phyloP scores from a whole-genome alignment of 75 land plant genomes.

The Cunninghamia lanceolata region DNA sequence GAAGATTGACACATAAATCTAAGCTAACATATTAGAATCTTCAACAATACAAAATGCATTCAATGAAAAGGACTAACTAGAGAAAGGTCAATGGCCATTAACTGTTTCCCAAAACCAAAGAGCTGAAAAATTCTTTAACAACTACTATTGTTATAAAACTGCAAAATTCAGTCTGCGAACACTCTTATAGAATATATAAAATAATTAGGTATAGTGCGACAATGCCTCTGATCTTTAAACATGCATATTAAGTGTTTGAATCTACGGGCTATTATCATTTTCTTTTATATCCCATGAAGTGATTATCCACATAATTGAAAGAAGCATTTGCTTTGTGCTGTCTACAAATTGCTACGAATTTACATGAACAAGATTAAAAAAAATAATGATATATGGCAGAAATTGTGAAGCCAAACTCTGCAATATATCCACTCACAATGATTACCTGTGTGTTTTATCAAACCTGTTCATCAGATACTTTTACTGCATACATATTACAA shows the following conservation, averaged over 20 bases:
- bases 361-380: not conserved
- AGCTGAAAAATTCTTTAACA: not conserved
- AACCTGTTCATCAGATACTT: not conserved
- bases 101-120: not conserved
- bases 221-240: not conserved
- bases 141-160: not conserved
- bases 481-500: not conserved
- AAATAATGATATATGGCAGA: not conserved
- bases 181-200: not conserved
- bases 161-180: not conserved
- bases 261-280: not conserved
- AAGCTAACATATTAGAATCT: not conserved
- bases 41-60: not conserved
- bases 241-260: not conserved
- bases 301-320: not conserved
- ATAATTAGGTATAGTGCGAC: not conserved
- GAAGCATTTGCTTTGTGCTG: not conserved
- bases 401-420: not conserved
- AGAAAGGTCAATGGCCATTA: not conserved
- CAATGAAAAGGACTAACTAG: not conserved
- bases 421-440: not conserved
- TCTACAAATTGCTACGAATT: not conserved
- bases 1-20: not conserved
- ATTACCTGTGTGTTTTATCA: not conserved
- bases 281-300: not conserved